Percentiles rank a stretch among this genome's conserved stretches.
Conservation (phyloP, 768 basidiomycete species). For the Tubosaeta sp. region DNA sequence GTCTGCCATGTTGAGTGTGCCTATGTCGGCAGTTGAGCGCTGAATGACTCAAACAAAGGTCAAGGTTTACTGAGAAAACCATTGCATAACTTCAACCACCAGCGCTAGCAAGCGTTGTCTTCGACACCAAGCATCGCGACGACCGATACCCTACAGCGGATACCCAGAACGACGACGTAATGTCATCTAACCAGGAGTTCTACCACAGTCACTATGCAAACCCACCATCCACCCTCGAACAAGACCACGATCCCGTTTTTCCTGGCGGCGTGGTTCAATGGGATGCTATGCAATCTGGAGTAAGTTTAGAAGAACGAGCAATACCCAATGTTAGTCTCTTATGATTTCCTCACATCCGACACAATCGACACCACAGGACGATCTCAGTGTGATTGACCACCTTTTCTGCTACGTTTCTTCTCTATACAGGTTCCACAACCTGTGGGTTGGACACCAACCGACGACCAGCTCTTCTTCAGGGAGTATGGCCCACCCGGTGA, state of each 20-base stretch:
- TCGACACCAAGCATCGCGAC: conserved; percentile 3
- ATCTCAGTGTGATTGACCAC: conserved; percentile 27
- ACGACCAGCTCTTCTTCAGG: conserved; percentile 65
- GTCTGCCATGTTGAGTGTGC: neutral
- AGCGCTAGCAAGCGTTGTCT: conserved; percentile 1
- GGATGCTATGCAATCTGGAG: conserved; percentile 13
- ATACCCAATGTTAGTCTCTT: conserved; percentile 32
- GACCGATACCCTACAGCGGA: conserved; percentile 15
- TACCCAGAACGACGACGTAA: conserved; percentile 17
- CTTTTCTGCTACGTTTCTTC: conserved; percentile 12
- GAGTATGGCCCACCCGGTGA: conserved; percentile 39
- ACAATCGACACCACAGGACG: conserved; percentile 13
- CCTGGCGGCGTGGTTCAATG: conserved; percentile 25
- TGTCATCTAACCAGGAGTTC: conserved; percentile 26
- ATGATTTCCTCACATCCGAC: conserved; percentile 6
- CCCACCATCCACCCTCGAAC: conserved; percentile 12
- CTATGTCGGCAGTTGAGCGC: conserved; percentile 2
- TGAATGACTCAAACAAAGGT: conserved; percentile 2
- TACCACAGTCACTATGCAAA: conserved; percentile 17
- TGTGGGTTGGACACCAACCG: conserved; percentile 56
- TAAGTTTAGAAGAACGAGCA: conserved; percentile 28
- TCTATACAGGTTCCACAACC: conserved; percentile 64
- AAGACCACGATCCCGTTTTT: conserved; percentile 30
- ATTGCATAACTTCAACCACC: conserved; percentile 7
- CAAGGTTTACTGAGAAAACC: neutral